Evolutionary conservation across 305 asterid genomes (phyloP).

Genomic region (Fraxinus angustifolia): DNA sequence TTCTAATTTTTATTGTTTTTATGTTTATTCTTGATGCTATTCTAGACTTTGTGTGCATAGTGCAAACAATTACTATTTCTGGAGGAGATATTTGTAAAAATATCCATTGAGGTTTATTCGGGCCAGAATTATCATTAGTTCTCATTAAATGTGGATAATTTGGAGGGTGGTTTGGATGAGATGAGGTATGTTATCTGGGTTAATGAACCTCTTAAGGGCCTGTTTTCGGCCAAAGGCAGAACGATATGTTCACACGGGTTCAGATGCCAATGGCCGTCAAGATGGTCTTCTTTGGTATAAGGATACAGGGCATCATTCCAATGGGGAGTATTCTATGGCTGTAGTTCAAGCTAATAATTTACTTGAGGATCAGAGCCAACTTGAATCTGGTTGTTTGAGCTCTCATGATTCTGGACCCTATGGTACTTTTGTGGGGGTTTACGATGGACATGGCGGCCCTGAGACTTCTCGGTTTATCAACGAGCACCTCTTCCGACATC

Average conservation of each 20-base stretch:
- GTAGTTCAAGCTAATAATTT: conserved; percentile 74
- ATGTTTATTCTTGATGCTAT: conserved; percentile 18
- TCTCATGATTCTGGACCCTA: conserved; percentile 55
- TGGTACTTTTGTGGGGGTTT: conserved; percentile 69
- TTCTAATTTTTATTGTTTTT: conserved; percentile 15
- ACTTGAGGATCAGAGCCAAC: conserved; percentile 77
- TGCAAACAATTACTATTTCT: conserved; percentile 10
- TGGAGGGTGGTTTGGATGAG: conserved; percentile 68
- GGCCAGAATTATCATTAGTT: conserved; percentile 18
- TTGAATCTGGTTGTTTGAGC: conserved; percentile 67
- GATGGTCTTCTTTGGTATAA: conserved; percentile 67
- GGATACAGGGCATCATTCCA: conserved; percentile 65
- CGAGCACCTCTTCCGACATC: conserved; percentile 71
- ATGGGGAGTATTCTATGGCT: conserved; percentile 79
- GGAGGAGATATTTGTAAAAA: conserved; percentile 19
- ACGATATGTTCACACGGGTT: conserved; percentile 43
- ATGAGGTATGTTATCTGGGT: conserved; percentile 98
- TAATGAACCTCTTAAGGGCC: conserved; percentile 83
- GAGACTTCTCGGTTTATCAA: conserved; percentile 72
- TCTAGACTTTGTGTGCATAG: conserved; percentile 20
- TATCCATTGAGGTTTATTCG: conserved; percentile 16
- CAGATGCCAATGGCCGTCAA: conserved; percentile 65
- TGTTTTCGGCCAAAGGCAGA: conserved; percentile 79
- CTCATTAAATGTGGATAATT: conserved; percentile 51
- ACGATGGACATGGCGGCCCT: conserved; percentile 76